Conservation (phyloP, 2,329 filamentous ascomycete genomes). For the Epicoccum nigrum region DNA sequence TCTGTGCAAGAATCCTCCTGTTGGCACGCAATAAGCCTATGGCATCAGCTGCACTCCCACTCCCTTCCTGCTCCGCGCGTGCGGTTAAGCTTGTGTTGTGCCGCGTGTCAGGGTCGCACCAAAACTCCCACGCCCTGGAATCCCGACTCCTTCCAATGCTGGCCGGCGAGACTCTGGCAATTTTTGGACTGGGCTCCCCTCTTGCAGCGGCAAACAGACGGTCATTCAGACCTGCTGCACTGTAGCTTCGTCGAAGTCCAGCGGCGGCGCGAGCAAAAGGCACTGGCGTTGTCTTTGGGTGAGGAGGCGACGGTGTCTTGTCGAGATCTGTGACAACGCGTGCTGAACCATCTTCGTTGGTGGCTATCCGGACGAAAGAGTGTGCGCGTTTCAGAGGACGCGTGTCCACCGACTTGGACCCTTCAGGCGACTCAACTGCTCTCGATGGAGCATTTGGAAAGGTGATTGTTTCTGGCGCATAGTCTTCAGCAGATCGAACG, state of each 20-base stretch:
- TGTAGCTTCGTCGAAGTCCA: constrained; percentile 72
- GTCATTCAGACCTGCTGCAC: constrained; percentile 60
- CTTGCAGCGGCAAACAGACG: constrained; percentile 37
- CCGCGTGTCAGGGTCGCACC: constrained; percentile 79
- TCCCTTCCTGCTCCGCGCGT: constrained; percentile 81
- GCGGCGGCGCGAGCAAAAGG: constrained; percentile 49
- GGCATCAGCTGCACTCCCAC: constrained; percentile 78
- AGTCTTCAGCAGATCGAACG: constrained; percentile 43
- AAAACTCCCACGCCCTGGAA: constrained; percentile 88
- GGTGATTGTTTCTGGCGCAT: constrained; percentile 37
- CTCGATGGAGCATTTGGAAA: constrained; percentile 34
- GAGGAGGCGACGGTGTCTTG: constrained; percentile 70
- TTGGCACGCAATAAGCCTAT: constrained; percentile 81
- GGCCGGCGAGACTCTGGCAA: constrained; percentile 57
- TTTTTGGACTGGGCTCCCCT: constrained; percentile 40
- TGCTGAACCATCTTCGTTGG: constrained; percentile 90
- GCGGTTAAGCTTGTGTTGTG: constrained; percentile 72
- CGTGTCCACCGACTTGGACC: constrained; percentile 51
- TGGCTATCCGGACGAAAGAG: constrained; percentile 74
- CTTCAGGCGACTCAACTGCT: constrained; percentile 51
- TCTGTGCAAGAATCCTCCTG: constrained; percentile 57
- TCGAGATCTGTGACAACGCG: constrained; percentile 75
- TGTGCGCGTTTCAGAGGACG: constrained; percentile 47
- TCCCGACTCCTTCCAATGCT: constrained; percentile 79
- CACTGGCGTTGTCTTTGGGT: constrained; percentile 57